Evolutionary conservation across 129 eudicot genomes (phyloP), one percentile per base, ranked within the genome.

Genomic region (Helianthus annuus): DNA sequence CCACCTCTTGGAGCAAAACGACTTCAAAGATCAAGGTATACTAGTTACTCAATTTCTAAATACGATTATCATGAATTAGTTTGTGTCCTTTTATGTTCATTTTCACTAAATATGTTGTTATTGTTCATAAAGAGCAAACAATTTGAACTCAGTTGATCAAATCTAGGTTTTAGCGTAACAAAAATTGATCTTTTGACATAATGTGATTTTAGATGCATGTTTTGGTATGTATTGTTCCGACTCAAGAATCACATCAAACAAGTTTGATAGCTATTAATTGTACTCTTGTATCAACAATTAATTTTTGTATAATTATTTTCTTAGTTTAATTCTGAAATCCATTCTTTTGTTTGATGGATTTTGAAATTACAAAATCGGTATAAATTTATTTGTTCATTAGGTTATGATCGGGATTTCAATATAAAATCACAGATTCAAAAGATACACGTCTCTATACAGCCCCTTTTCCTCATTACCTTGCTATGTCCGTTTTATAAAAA

Each of bases 11-110:
- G 10, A 39, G 2, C 19, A 5, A 54, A 10, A 0, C 63, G 15
- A 69, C 36, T 10, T 27, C 40, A 8, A 73, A 7, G 24, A 73
- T 57, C 76, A 9, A 58, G 76, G 76, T 72, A 72, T 3, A 59
- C 14, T 10, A 24, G 29, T 10, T 59, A n/a, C 29, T 44, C 44
- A 6, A 55, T 70, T 57, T 59, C 27, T 72, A 14, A 4, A 14
- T 12, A 32, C 16, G 22, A 6, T 52, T 34, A 2, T 15, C 9
- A 14, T 51, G 16, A 5, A 51, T 10, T 68, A 32, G 62, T 57
- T 42, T 44, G 5, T 42, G 27, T 42, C 56, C 24, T 57, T 15
- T 58, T 22, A 3, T 14, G 40, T 71, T 24, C 9, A 55, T 2
- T 71, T 42, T 22, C 3, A 27, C 38, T 57, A 5, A 71, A 16